These are phyloP conservation scores for Puccinia hordei DNA, from an alignment of 1,284 basidiomycete species.

Conservation along the genomic window DNA sequence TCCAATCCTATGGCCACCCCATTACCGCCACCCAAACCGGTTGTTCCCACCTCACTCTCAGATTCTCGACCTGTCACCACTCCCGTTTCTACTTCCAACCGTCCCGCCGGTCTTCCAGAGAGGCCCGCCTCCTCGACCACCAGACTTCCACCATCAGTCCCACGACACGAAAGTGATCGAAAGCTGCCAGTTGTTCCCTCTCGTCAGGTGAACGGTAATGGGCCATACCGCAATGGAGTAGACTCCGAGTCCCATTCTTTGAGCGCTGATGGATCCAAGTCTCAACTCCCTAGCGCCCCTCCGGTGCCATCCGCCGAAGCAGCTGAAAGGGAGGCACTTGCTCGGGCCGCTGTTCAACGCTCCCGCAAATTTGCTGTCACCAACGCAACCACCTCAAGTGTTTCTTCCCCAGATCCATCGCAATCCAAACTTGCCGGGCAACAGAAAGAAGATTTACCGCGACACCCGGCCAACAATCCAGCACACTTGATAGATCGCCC, in stretches of 20 bases:
- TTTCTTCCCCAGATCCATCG: neutral
- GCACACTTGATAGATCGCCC: constrained; percentile 16
- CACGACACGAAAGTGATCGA: constrained; percentile 41
- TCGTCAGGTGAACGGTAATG: constrained; percentile 25
- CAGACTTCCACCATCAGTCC: constrained; percentile 7
- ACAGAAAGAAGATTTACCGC: constrained; percentile 8
- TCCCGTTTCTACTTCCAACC: constrained; percentile 28
- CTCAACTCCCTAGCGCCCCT: constrained; percentile 1
- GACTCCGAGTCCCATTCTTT: constrained; percentile 4
- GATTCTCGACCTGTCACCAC: constrained; percentile 42
- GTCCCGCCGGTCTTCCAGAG: constrained; percentile 48
- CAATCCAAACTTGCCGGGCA: neutral
- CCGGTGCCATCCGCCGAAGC: constrained; percentile 38
- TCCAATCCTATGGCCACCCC: constrained; percentile 23
- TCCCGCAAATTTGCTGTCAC: constrained; percentile 42
- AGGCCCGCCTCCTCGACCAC: constrained; percentile 13
- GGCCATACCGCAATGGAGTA: constrained; percentile 15
- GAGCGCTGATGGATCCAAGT: neutral
- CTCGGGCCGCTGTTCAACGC: constrained; percentile 46
- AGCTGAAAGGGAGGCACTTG: constrained; percentile 42
- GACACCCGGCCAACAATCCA: constrained; percentile 17
- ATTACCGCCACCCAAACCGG: constrained; percentile 17
- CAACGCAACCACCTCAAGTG: neutral
- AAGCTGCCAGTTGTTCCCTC: constrained; percentile 19
- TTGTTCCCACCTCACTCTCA: constrained; percentile 57